Conservation (phyloP, 2,329 filamentous ascomycete species). For the Colletotrichum sp. region DNA sequence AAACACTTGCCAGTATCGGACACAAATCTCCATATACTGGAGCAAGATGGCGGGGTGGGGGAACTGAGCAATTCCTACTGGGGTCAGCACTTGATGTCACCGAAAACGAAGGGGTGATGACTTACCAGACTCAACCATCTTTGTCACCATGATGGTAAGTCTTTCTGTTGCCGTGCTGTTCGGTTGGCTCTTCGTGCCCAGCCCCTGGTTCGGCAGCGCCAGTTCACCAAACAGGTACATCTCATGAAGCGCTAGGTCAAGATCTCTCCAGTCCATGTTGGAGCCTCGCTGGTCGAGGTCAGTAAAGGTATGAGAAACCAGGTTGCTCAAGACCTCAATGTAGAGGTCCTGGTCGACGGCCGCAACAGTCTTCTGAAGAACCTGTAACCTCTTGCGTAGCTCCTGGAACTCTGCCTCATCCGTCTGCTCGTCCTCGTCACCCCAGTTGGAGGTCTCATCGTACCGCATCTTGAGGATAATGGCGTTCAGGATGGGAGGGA, state of each 20-base stretch:
- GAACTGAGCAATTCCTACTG: constrained; percentile 78
- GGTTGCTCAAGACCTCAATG: constrained; percentile 83
- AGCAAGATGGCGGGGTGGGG: constrained; percentile 90
- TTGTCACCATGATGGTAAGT: constrained; percentile 89
- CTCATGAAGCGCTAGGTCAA: constrained; percentile 92
- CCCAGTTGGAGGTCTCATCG: constrained; percentile 93
- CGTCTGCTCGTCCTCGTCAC: constrained; percentile 90
- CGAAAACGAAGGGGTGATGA: constrained; percentile 13
- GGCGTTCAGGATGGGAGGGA: constrained; percentile 87
- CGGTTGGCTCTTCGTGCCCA: constrained; percentile 86
- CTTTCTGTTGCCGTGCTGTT: constrained; percentile 80
- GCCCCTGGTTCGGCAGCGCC: constrained; percentile 83
- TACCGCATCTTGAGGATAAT: constrained; percentile 97
- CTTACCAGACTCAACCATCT: constrained; percentile 91
- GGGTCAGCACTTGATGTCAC: constrained; percentile 27
- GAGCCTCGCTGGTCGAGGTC: constrained; percentile 76
- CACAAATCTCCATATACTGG: constrained; percentile 98
- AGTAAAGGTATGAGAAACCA: constrained; percentile 88
- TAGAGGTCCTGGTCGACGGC: constrained; percentile 88
- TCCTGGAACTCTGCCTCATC: constrained; percentile 98
- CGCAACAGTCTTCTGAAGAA: constrained; percentile 91
- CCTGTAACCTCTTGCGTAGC: constrained; percentile 85
- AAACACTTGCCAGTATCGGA: constrained; percentile 92
- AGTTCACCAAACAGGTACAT: constrained; percentile 96
- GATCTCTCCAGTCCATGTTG: constrained; percentile 89